These are phyloP conservation scores for Ophiobolus disseminans DNA, from an alignment of 2,329 filamentous ascomycete genomes.

Conservation along the genomic window DNA sequence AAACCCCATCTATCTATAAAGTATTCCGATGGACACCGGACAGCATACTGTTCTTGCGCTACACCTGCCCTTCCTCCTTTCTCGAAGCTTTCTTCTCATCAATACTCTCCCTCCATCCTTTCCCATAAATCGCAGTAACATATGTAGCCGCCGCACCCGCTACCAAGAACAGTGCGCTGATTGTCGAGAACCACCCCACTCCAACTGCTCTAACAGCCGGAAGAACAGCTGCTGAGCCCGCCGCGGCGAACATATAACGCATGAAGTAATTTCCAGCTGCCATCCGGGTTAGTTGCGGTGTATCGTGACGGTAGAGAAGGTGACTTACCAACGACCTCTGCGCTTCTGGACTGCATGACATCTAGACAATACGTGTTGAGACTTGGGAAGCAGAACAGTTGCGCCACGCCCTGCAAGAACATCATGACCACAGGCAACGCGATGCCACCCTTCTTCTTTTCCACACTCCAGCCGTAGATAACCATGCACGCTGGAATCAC, in stretches of 20 bases:
- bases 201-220: constrained; percentile 77
- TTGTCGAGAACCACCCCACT: constrained; percentile 81
- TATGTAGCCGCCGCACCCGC: constrained; percentile 55
- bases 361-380: constrained; percentile 84
- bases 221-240: constrained; percentile 73
- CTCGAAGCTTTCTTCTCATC: constrained; percentile 57
- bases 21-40: neutral
- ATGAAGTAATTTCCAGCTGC: constrained; percentile 78
- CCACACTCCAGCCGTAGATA: constrained; percentile 71
- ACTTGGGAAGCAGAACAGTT: constrained; percentile 77
- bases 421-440: constrained; percentile 73
- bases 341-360: constrained; percentile 74
- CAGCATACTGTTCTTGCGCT: neutral
- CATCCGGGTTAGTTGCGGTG: constrained; percentile 4
- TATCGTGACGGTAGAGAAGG: neutral
- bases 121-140: constrained; percentile 59
- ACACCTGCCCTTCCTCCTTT: constrained; percentile 33
- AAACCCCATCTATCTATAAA: neutral
- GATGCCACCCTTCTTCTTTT: constrained; percentile 62
- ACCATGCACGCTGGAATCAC: constrained; percentile 69
- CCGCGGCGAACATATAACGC: constrained; percentile 76
- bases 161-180: constrained; percentile 66
- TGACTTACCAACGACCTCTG: constrained; percentile 68
- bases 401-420: constrained; percentile 76
- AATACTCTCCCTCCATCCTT: constrained; percentile 61